These are phyloP conservation scores for Fusarium xylarioides DNA, from an alignment of 2,329 filamentous ascomycete genomes.

Conservation along the genomic window DNA sequence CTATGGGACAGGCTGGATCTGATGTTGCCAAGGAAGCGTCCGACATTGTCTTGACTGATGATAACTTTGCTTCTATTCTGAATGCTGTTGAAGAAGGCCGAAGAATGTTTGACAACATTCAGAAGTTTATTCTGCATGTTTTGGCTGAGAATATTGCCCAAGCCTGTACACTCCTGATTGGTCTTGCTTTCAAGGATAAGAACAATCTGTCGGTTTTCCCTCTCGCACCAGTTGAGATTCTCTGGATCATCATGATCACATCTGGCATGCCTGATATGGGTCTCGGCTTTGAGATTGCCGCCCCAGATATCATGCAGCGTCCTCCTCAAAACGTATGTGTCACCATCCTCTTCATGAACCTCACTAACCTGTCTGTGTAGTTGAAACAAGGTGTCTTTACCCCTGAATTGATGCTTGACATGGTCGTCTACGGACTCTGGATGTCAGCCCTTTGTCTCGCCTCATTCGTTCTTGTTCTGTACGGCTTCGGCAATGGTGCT, in stretches of 20 bases:
- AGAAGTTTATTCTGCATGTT: conserved; percentile 75
- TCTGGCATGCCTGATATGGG: conserved; percentile 80
- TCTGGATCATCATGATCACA: conserved; percentile 84
- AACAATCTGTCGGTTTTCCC: conserved; percentile 74
- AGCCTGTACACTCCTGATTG: conserved; percentile 73
- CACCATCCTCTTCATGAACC: accelerated
- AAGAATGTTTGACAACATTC: conserved; percentile 77
- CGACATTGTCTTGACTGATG: conserved; percentile 75
- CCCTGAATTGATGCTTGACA: conserved; percentile 70
- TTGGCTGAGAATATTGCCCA: conserved; percentile 76
- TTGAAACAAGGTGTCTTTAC: conserved; percentile 68
- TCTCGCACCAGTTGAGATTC: conserved; percentile 75
- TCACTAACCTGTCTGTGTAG: conserved; percentile 23
- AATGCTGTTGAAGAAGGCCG: conserved; percentile 77
- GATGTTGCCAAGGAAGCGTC: conserved; percentile 76
- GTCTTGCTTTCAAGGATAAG: conserved; percentile 74
- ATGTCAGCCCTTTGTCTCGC: conserved; percentile 68
- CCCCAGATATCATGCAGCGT: conserved; percentile 73
- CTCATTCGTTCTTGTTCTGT: conserved; percentile 63
- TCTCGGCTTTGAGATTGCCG: conserved; percentile 74
- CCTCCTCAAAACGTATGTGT: conserved; percentile 69
- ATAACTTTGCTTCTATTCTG: conserved; percentile 77
- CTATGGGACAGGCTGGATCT: conserved; percentile 73
- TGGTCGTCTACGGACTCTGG: conserved; percentile 73
- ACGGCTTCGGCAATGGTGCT: conserved; percentile 55